Percentiles rank a stretch among this genome's conserved stretches.
phyloP scores from a whole-genome alignment of 2,329 filamentous ascomycete genomes.

The Trichoderma sp. region DNA sequence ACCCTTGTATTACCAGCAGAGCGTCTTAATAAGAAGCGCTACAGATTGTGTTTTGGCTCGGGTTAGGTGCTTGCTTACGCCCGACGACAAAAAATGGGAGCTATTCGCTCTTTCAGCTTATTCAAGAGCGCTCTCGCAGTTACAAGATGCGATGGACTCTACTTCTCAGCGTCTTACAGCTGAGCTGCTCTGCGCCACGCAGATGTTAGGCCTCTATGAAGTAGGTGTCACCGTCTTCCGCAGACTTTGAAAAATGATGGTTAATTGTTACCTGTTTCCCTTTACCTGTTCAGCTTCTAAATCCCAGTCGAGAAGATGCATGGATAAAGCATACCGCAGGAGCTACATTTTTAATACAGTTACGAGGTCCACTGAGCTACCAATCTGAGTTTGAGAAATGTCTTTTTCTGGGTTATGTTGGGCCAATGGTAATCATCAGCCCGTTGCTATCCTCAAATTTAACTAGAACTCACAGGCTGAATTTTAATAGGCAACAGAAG shows the following conservation, averaged over 20 bases:
- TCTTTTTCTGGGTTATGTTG: background rate
- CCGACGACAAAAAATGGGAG: background rate
- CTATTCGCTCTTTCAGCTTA: background rate
- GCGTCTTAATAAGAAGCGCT: background rate
- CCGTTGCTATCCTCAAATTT: background rate
- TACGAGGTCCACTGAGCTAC: background rate
- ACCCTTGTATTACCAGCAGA: slow-evolving; percentile 1
- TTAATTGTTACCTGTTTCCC: background rate
- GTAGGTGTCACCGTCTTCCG: background rate
- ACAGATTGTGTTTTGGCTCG: slow-evolving; percentile 1
- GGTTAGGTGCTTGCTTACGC: background rate
- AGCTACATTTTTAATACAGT: background rate
- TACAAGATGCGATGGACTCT: background rate
- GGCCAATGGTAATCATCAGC: background rate
- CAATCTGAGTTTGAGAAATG: background rate
- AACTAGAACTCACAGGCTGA: background rate
- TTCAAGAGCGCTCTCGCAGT: background rate
- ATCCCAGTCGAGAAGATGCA: background rate
- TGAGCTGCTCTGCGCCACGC: background rate
- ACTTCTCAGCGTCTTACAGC: background rate
- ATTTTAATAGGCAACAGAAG: background rate
- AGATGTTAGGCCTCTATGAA: background rate
- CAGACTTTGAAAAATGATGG: background rate
- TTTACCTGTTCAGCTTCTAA: background rate
- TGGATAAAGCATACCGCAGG: slow-evolving; percentile 3